Evolutionary conservation across 192 early-diverging fungal genomes (phyloP).

Genomic region (Phycomyces blakesleeanus): DNA sequence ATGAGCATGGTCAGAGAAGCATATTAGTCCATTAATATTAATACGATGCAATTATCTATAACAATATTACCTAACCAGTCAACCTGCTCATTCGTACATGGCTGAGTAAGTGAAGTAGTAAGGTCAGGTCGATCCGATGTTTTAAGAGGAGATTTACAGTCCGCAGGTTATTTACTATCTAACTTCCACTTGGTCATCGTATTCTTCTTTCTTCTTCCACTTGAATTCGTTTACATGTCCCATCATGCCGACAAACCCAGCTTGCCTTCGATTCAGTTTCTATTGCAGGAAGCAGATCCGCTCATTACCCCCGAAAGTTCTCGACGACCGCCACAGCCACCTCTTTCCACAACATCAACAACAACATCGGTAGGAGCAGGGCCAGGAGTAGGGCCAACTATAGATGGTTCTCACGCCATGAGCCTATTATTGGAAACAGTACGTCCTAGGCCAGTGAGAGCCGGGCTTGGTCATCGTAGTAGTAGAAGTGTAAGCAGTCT

Average conservation of each 20-base stretch:
- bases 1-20: too few species aligned
- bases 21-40: too few species aligned
- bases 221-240: background rate
- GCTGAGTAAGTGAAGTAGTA: too few species aligned
- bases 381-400: background rate
- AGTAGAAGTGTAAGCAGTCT: slow-evolving; percentile 8
- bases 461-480: background rate
- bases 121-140: too few species aligned
- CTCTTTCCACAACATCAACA: too few species aligned
- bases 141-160: too few species aligned
- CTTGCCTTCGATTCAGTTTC: slow-evolving; percentile 11
- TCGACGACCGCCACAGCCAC: background rate
- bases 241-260: background rate
- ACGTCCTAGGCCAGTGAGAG: background rate
- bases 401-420: background rate
- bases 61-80: too few species aligned
- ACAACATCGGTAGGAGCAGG: background rate
- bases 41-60: too few species aligned
- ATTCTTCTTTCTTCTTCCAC: background rate
- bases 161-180: background rate
- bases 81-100: too few species aligned
- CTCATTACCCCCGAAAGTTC: background rate
- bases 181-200: background rate
- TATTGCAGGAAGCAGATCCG: slow-evolving; percentile 6
- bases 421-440: background rate